These are phyloP conservation scores for Lactarius psammicola DNA, from an alignment of 768 basidiomycete species.

Conservation along the genomic window DNA sequence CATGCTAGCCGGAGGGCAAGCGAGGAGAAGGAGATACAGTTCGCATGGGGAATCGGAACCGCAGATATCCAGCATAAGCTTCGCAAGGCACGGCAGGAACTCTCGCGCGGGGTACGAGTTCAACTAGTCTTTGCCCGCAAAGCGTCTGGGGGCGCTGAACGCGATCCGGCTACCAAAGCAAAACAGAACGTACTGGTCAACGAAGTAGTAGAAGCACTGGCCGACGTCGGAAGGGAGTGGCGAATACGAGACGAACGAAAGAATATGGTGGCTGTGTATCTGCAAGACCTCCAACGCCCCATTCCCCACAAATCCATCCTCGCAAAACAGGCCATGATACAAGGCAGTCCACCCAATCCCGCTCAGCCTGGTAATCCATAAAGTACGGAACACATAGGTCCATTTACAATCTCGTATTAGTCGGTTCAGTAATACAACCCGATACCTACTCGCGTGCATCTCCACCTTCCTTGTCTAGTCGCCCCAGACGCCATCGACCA, in stretches of 20 bases:
- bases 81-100: slow-evolving; percentile 34
- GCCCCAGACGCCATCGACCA: slow-evolving; percentile 8
- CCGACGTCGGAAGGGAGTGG: slow-evolving; percentile 32
- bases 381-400: neutral
- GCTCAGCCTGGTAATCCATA: neutral
- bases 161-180: slow-evolving; percentile 1
- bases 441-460: neutral
- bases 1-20: slow-evolving; percentile 20
- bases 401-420: neutral
- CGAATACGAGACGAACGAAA: slow-evolving; percentile 23
- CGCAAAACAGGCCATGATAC: neutral
- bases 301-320: slow-evolving; percentile 23
- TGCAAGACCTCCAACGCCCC: slow-evolving; percentile 24
- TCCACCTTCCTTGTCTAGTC: neutral
- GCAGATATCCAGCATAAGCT: slow-evolving; percentile 41
- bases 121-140: slow-evolving; percentile 35
- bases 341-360: neutral
- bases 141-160: slow-evolving; percentile 23
- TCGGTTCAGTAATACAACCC: slow-evolving; percentile 1
- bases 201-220: slow-evolving; percentile 26
- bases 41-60: slow-evolving; percentile 39
- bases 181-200: slow-evolving; percentile 26
- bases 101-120: slow-evolving; percentile 36
- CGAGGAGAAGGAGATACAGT: slow-evolving; percentile 39
- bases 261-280: slow-evolving; percentile 14